Base-by-base conservation (phyloP, 2,329 filamentous ascomycete genomes). In the Hypoxylon sp. region DNA sequence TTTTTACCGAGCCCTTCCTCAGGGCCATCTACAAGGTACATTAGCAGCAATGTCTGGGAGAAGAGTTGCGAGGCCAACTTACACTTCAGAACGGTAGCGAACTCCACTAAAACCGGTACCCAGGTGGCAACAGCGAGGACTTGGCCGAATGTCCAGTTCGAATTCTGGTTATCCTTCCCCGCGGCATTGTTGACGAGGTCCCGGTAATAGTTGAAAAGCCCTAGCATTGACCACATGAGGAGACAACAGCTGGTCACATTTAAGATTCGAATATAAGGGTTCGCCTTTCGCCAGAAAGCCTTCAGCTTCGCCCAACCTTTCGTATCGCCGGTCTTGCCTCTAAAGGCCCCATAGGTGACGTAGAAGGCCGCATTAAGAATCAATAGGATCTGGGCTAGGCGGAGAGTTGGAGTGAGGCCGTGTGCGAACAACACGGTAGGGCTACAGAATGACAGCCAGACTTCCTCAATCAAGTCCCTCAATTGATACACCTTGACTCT, bases 91-190 rank as follows among this genome's bases (percentile, higher is more conserved):
- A 76, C 68, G 23, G 72, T 68, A 1, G 60, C 46, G n/a, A 78
- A 55, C 14, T 78, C 77, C 4, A 77, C 70, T 0, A 72, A 30
- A 1, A 78, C 72, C 0, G 77, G 75, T 7, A 73, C 65, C 77
- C 78, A 79, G 0, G 75, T 75, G 3, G 74, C 74, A 17, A 79
- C 53, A 0, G 76, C 69, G 2, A 79, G 61, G 2, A 77, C 75
- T 64, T 79, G 77, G 0, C 76, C 73, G 51, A 79, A 79, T 3
- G 72, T 76, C 76, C 77, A 79, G 21, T 65, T 60, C 0, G 63
- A 71, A 28, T 77, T 69, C 30, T 68, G 56, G 51, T 76, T 72
- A 6, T 67, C 43, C 9, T 53, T 34, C 13, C 70, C 69, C 13
- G 75, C 65, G 0, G 34, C 14, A 1, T 57, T 9, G 19, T 69